phyloP scores from a whole-genome alignment of 441 rosid genomes.

The Corymbia citriodora region DNA sequence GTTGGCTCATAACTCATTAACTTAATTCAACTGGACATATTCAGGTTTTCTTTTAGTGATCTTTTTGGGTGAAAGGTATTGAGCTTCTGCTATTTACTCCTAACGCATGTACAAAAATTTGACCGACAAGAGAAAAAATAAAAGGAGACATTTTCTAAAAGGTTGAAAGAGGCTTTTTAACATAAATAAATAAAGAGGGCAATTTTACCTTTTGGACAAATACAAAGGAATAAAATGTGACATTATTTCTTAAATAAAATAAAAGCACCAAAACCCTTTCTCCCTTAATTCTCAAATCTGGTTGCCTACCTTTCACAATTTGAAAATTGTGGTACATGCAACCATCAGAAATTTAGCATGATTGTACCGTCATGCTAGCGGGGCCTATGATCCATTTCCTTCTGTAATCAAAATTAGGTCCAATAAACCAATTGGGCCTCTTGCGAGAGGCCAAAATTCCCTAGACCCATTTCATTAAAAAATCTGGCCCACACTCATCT shows the following conservation, averaged over 20 bases:
- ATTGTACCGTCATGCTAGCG: not conserved
- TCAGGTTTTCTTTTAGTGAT: too few relatives aligned
- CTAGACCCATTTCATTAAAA: not conserved
- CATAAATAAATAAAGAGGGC: not conserved
- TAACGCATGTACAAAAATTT: not conserved
- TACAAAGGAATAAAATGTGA: not conserved
- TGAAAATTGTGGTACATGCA: not conserved
- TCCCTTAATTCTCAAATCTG: not conserved
- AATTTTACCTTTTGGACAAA: not conserved
- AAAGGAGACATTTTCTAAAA: not conserved
- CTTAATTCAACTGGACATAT: too few relatives aligned
- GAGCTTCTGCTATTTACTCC: too few relatives aligned
- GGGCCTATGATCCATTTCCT: not conserved
- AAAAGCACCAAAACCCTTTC: not conserved
- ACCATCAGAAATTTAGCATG: not conserved
- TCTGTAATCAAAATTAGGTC: fast-evolving
- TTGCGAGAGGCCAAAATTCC: not conserved
- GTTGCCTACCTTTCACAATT: not conserved
- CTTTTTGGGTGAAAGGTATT: too few relatives aligned
- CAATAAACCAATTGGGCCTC: not conserved
- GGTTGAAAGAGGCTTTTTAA: not conserved
- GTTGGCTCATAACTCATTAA: too few relatives aligned
- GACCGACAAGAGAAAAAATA: not conserved
- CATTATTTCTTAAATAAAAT: not conserved
- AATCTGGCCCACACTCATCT: not conserved